phyloP scores from a whole-genome alignment of 2,329 filamentous ascomycete species.

The Raffaelea deltoideospora region DNA sequence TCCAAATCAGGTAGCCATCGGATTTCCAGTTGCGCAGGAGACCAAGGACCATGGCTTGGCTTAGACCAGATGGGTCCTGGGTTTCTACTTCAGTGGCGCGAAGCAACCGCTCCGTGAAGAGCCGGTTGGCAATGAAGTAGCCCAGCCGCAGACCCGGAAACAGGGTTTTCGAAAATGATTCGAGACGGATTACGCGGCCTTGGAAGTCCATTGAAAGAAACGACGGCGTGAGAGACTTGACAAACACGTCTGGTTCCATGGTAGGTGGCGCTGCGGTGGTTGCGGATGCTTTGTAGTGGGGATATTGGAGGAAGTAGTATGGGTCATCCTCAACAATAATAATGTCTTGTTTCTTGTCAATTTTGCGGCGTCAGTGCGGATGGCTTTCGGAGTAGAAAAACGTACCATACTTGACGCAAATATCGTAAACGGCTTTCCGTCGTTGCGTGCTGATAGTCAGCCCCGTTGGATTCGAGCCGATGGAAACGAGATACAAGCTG shows the following conservation, averaged over 20 bases:
- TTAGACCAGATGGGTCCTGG: constrained; percentile 54
- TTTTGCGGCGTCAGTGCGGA: background rate
- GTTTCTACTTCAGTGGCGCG: constrained; percentile 32
- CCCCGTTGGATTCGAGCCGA: constrained; percentile 57
- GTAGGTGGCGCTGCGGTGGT: no score
- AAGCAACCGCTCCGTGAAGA: constrained; percentile 15
- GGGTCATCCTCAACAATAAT: constrained; percentile 57
- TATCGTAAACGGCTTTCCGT: constrained; percentile 40
- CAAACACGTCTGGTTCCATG: constrained; percentile 7
- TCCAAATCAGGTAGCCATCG: constrained; percentile 58
- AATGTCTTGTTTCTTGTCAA: constrained; percentile 6
- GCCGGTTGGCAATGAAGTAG: constrained; percentile 36
- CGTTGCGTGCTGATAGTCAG: constrained; percentile 44
- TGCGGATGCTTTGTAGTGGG: no score
- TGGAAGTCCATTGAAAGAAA: constrained; percentile 13
- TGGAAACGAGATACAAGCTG: constrained; percentile 18
- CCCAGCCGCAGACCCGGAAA: constrained; percentile 50
- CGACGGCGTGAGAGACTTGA: constrained; percentile 9
- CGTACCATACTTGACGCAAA: constrained; percentile 18
- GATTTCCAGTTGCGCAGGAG: constrained; percentile 52
- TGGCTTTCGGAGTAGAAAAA: no score
- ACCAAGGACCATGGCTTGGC: constrained; percentile 27
- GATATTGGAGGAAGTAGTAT: constrained; percentile 15
- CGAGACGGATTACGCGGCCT: constrained; percentile 36
- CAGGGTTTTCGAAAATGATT: constrained; percentile 61